phyloP scores from a whole-genome alignment of 1,139 yeast genomes.

The Candida dubliniensis region DNA sequence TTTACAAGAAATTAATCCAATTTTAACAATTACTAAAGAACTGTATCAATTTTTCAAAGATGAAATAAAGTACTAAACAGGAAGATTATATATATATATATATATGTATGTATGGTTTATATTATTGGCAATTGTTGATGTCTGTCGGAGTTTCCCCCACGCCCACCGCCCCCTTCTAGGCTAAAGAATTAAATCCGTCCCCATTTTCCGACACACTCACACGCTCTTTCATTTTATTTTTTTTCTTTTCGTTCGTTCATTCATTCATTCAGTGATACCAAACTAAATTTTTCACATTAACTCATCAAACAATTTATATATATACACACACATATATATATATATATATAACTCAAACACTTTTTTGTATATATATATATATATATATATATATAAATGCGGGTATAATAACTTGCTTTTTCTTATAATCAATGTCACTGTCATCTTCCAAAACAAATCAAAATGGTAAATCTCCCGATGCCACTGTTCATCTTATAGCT shows the following conservation, averaged over 20 bases:
- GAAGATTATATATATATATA: no score
- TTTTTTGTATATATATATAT: not conserved
- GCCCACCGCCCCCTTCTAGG: no score
- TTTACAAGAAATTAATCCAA: conserved; percentile 25
- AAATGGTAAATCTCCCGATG: conserved; percentile 15
- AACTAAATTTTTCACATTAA: not conserved
- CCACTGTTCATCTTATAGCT: conserved; percentile 59
- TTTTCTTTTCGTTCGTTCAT: no score
- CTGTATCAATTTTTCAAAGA: conserved; percentile 12
- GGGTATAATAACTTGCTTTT: no score
- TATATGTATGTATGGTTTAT: no score
- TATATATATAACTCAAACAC: not conserved
- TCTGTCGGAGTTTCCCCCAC: no score
- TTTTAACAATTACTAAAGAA: conserved; percentile 26
- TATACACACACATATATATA: not conserved
- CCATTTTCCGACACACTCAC: no score
- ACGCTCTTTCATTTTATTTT: no score
- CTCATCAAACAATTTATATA: not conserved
- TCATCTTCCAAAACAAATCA: not conserved
- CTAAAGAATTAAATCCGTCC: no score
- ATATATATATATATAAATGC: not conserved
- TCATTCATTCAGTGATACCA: no score
- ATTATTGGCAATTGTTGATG: no score
- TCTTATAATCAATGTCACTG: not conserved
- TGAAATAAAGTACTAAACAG: conserved; percentile 1